Percentiles rank a stretch among this genome's conserved stretches.
Conservation (phyloP, 1,284 basidiomycete species). For the Pisolithus thermaeus region DNA sequence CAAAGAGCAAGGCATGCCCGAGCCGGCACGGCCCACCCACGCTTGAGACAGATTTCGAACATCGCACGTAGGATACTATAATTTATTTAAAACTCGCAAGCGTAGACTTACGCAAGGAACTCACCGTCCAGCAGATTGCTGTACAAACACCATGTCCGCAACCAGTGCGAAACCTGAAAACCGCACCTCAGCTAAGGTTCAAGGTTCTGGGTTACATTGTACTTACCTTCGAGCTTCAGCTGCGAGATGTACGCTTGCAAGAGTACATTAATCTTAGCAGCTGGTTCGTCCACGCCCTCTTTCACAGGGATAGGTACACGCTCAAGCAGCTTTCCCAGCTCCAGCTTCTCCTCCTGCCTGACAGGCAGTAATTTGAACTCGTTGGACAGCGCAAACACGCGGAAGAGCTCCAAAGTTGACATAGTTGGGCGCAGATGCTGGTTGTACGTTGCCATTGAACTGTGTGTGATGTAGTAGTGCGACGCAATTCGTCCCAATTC, state of each 20-base stretch:
- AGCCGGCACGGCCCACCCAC: slow-evolving; percentile 96
- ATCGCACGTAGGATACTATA: slow-evolving; percentile 89
- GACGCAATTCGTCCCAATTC: slow-evolving; percentile 94
- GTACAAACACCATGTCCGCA: slow-evolving; percentile 97
- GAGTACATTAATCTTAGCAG: slow-evolving; percentile 96
- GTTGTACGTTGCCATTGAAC: slow-evolving; percentile 96
- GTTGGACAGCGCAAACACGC: slow-evolving; percentile 94
- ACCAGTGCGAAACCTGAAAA: slow-evolving; percentile 82
- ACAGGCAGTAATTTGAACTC: slow-evolving; percentile 96
- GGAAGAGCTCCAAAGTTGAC: slow-evolving; percentile 87
- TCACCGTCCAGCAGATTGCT: slow-evolving; percentile 84
- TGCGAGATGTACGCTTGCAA: slow-evolving; percentile 95
- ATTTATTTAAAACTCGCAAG: slow-evolving; percentile 8
- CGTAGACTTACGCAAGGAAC: slow-evolving; percentile 14
- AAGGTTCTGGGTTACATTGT: background rate
- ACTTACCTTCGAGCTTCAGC: slow-evolving; percentile 80
- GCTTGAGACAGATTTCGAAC: slow-evolving; percentile 97
- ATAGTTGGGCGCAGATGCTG: slow-evolving; percentile 89
- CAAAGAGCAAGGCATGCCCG: slow-evolving; percentile 90
- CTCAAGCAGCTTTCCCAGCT: slow-evolving; percentile 90
- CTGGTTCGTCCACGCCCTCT: slow-evolving; percentile 93
- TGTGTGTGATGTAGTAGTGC: slow-evolving; percentile 95
- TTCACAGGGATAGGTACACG: slow-evolving; percentile 97
- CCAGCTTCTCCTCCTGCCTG: slow-evolving; percentile 76
- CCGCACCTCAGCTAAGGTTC: background rate